Percentiles rank a stretch among this genome's conserved stretches.
Evolutionary conservation across 176 grass and related monocot genomes (phyloP).

Genomic region (sorghum (Sorghum bicolor)): DNA sequence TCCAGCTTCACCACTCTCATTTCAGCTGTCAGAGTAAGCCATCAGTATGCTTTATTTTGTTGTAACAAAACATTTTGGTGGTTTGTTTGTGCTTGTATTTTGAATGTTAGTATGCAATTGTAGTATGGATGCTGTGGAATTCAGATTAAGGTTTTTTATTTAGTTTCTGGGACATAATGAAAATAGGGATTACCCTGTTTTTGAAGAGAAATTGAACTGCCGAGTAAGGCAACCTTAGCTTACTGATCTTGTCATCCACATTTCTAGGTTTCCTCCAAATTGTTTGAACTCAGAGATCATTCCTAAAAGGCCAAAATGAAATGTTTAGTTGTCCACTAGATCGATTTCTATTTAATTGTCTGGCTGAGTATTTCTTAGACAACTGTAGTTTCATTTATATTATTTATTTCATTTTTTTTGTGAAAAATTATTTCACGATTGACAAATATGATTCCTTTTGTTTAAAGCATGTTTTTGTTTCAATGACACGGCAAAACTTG

Average conservation of each 20-base stretch:
- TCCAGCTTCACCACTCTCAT: slow-evolving; percentile 80
- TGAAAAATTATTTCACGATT: too few relatives aligned
- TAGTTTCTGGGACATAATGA: not conserved
- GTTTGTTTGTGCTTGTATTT: not conserved
- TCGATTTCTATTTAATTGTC: not conserved
- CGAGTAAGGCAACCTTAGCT: not conserved
- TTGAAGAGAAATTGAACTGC: not conserved
- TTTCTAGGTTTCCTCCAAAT: not conserved
- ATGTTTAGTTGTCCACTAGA: not conserved
- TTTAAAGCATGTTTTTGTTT: not conserved
- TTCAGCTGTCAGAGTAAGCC: slow-evolving; percentile 78
- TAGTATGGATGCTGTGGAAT: not conserved
- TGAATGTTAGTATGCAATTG: not conserved
- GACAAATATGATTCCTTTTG: not conserved
- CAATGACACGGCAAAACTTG: not conserved
- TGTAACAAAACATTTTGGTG: not conserved
- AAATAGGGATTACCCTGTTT: not conserved
- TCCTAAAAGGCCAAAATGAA: not conserved
- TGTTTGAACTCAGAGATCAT: not conserved
- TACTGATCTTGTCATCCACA: not conserved
- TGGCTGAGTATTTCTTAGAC: not conserved
- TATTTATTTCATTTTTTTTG: not conserved
- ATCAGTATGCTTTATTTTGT: not conserved
- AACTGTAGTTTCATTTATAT: not conserved
- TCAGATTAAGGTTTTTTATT: not conserved